Evolutionary conservation across 2,329 filamentous ascomycete species (phyloP), one percentile per base, ranked within the genome.

Genomic region (Alternaria tenuissima): DNA sequence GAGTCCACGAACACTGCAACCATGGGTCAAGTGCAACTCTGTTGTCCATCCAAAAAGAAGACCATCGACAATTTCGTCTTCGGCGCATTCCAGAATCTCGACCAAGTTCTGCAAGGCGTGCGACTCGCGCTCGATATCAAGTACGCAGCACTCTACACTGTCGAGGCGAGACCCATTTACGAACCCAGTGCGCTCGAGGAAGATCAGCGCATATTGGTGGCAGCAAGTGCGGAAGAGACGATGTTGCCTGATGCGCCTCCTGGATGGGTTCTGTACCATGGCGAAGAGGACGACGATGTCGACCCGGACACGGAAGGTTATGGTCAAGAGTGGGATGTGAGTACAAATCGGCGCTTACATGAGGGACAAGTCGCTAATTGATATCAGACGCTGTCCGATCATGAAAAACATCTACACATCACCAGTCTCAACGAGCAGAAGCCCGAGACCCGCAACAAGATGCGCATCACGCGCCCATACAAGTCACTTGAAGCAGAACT

Each of bases 51-150:
- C 9, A 65, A n/a, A 0, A 56, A 56, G 24, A 56, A 44, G 18
- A 59, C 48, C 2, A 24, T 61, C 26, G 41, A 61, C 43, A 36
- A 24, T 9, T 63, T 65, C 24, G 53, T 63, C 42, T 55, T 67
- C 42, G 52, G 57, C 7, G 57, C 60, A 0, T 67, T 57, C 39
- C 57, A 59, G 9, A 54, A 54, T 1, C 49, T 54, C 28, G 57
- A 67, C 22, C 64, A 67, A n/a, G 58, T 65, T 0, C 32, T 65
- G 4, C 59, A 59, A 42, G 60, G 62, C 24, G 58, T 67, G 24
- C 60, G 64, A 9, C 51, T 65, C 2, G 57, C 59, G 1, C 42
- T 67, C 8, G 36, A 57, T 8, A 46, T 63, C 49, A 52, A 57
- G 9, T 55, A 65, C 9, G 64, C 62, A 1, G 53, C 52, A 1